Conservation (phyloP, 192 early-diverging fungal species). For the Coemansia sp. region DNA sequence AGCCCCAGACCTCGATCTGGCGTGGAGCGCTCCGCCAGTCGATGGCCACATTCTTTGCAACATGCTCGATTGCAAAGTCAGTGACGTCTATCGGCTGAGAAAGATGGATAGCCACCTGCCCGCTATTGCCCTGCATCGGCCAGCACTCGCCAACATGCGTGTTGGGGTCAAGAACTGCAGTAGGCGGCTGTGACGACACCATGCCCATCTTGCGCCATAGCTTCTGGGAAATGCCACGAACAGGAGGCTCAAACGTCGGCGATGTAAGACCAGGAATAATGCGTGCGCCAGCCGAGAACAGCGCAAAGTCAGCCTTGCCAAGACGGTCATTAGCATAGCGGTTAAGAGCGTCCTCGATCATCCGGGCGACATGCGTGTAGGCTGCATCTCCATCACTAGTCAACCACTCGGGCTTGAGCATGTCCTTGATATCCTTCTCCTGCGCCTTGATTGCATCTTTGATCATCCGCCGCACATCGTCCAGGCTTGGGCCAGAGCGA, state of each 20-base stretch:
- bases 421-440: conserved; percentile 30
- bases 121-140: conserved; percentile 65
- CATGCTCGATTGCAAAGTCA: conserved; percentile 70
- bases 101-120: conserved; percentile 64
- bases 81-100: conserved; percentile 59
- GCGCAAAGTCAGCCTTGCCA: conserved; percentile 69
- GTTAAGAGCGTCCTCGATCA: conserved; percentile 62
- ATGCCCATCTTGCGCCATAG: conserved; percentile 32
- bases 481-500: conserved; percentile 19
- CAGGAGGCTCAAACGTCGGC: conserved; percentile 53
- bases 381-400: conserved; percentile 44
- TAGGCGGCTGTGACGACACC: conserved; percentile 42
- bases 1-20: conserved; percentile 67
- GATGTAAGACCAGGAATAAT: conserved; percentile 66
- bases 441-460: conserved; percentile 40
- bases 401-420: conserved; percentile 46
- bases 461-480: conserved; percentile 41
- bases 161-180: conserved; percentile 44
- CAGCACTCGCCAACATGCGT: conserved; percentile 72
- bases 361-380: conserved; percentile 41
- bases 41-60: conserved; percentile 57
- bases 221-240: conserved; percentile 19
- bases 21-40: conserved; percentile 65
- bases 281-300: conserved; percentile 63
- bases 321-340: conserved; percentile 60